Conservation (phyloP, 2,329 filamentous ascomycete species). For the Ascosphaera pollenicola region DNA sequence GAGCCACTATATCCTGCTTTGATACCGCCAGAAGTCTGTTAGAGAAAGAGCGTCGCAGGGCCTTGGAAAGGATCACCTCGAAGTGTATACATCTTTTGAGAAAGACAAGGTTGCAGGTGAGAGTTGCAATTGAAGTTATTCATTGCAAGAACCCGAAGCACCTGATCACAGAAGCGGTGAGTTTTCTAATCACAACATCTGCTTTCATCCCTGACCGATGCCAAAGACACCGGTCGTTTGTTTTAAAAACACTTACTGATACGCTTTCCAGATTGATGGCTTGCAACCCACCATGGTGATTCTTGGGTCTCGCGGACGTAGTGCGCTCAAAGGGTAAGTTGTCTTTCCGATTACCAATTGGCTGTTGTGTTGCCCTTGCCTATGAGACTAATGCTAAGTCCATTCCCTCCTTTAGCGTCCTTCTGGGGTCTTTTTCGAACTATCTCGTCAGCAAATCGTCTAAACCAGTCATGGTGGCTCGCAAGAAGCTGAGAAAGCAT, state of each 20-base stretch:
- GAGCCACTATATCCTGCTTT: too few relatives aligned
- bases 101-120: slow-evolving; percentile 80
- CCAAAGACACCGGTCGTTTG: slow-evolving; percentile 3
- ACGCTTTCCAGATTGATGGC: slow-evolving; percentile 48
- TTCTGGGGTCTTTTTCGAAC: slow-evolving; percentile 90
- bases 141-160: slow-evolving; percentile 97
- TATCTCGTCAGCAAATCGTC: slow-evolving; percentile 94
- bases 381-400: background rate
- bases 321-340: slow-evolving; percentile 72
- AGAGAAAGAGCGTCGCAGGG: slow-evolving; percentile 43
- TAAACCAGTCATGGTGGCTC: slow-evolving; percentile 91
- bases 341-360: background rate
- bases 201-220: slow-evolving; percentile 1
- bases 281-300: slow-evolving; percentile 83
- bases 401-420: slow-evolving; percentile 36
- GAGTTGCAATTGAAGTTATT: slow-evolving; percentile 85
- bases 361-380: too few relatives aligned
- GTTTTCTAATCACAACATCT: slow-evolving; percentile 15
- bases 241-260: too few relatives aligned
- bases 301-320: slow-evolving; percentile 74
- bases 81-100: slow-evolving; percentile 66
- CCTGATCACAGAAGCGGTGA: slow-evolving; percentile 73
- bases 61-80: slow-evolving; percentile 65
- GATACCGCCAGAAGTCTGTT: background rate
- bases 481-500: slow-evolving; percentile 74